phyloP scores from a whole-genome alignment of 495 filamentous ascomycete genomes.

The Neurospora sp. region DNA sequence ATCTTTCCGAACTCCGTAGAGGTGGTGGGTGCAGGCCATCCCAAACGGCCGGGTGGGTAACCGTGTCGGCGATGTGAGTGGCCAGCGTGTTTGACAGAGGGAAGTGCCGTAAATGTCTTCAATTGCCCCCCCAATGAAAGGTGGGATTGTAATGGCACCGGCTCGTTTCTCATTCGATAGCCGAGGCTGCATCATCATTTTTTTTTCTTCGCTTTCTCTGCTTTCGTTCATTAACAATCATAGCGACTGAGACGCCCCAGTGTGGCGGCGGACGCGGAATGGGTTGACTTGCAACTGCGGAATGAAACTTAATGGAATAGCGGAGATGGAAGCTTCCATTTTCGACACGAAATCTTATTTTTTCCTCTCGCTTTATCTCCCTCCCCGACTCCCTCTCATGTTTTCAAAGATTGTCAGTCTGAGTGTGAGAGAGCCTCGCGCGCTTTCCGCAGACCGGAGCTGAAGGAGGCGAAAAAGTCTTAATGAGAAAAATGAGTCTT shows the following conservation, averaged over 20 bases:
- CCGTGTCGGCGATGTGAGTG: background rate
- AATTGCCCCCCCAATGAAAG: background rate
- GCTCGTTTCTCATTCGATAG: background rate
- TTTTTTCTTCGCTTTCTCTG: background rate
- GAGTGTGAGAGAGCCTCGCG: background rate
- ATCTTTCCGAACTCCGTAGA: background rate
- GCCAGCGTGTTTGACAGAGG: background rate
- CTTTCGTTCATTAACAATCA: background rate
- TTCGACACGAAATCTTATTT: background rate
- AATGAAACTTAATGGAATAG: background rate
- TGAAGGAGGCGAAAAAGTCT: background rate
- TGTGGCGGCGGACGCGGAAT: background rate
- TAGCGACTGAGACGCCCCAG: background rate
- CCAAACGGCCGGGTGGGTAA: background rate
- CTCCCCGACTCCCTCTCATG: background rate
- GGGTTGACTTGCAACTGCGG: background rate
- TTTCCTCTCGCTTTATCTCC: background rate
- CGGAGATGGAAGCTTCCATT: background rate
- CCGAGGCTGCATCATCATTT: background rate
- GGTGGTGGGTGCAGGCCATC: background rate
- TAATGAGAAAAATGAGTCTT: background rate
- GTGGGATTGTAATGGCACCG: background rate
- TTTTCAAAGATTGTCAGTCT: background rate
- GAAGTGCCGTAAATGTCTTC: background rate
- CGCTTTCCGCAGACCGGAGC: background rate